Evolutionary conservation across 495 filamentous ascomycete genomes (phyloP).

Genomic region (Penicillium turbatum): DNA sequence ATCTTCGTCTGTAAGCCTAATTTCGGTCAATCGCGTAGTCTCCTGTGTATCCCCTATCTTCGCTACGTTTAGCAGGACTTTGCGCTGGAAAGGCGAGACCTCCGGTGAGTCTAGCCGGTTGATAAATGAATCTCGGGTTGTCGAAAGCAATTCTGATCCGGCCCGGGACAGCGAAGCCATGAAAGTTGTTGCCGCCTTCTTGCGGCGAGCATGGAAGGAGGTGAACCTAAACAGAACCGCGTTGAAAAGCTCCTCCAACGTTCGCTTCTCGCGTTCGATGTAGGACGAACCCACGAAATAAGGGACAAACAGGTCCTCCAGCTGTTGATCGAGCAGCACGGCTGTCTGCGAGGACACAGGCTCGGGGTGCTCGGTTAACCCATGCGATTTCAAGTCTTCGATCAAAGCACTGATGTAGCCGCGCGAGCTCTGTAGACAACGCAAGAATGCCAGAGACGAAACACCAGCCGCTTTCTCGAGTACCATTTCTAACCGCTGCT

Average conservation of each 20-base stretch:
- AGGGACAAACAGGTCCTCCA: slow-evolving; percentile 94
- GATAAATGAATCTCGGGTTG: slow-evolving; percentile 75
- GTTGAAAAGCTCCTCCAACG: slow-evolving; percentile 85
- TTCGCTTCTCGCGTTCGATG: slow-evolving; percentile 88
- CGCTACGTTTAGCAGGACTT: slow-evolving; percentile 80
- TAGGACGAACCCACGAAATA: slow-evolving; percentile 93
- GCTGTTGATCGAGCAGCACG: slow-evolving; percentile 84
- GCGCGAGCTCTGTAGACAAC: slow-evolving; percentile 84
- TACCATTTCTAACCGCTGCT: slow-evolving; percentile 93
- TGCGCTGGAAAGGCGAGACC: slow-evolving; percentile 74
- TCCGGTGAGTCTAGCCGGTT: slow-evolving; percentile 81
- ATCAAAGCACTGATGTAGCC: slow-evolving; percentile 79
- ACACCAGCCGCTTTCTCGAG: slow-evolving; percentile 87
- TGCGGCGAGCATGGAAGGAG: slow-evolving; percentile 79
- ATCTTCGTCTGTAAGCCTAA: slow-evolving; percentile 86
- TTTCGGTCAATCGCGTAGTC: slow-evolving; percentile 54
- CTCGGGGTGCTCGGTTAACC: slow-evolving; percentile 91
- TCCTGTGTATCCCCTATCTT: slow-evolving; percentile 57
- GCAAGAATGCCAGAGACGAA: slow-evolving; percentile 86
- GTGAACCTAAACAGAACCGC: slow-evolving; percentile 94
- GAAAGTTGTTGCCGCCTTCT: slow-evolving; percentile 83
- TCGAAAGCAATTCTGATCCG: slow-evolving; percentile 73
- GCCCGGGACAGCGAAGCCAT: slow-evolving; percentile 86
- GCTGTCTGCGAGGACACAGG: slow-evolving; percentile 82
- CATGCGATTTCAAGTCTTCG: slow-evolving; percentile 91